Base-by-base conservation (phyloP, 2,329 filamentous ascomycete species). In the Penicillium sp. region DNA sequence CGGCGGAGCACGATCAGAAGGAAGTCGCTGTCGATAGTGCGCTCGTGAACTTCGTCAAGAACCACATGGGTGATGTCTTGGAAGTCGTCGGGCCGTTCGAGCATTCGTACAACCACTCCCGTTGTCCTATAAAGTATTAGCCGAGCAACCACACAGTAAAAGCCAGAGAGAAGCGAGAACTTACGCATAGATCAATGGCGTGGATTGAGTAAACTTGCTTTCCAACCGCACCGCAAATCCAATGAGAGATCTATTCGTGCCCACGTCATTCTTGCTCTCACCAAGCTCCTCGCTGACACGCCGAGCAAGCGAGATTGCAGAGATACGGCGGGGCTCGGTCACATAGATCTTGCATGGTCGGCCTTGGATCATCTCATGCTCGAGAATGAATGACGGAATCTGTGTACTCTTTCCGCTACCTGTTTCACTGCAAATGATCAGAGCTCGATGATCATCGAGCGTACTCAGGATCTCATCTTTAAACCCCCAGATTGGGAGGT, bases 361-460 rank as follows among this genome's bases (percentile, higher is more conserved):
- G 5, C 93, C 93, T 61, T 88, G 84, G 3, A 86, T 84, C 50
- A 99, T 83, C 69, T 97, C 89, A 68, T 96, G 86, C 73, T 99
- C 94, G 8, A 99, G 80, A 54, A 99, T 85, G 71, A 95, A 97
- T 0, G 93, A 88, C 6, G 94, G 94, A n/a, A 97, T 89, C 69
- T 99, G 94, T 0, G 94, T 99, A 74, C 92, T 97, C 80, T 99
- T 99, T 63, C 94, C 94, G 72, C 88, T 97, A 65, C 94, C 94
- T 3, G 94, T 99, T 77, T 99, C 94, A 71, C 94, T 94, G 71
- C 93, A 97, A 31, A 99, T 85, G 59, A 99, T 97, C 10, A 94
- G 87, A 10, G 96, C 89, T 69, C 94, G 93, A 63, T 96, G 84
- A 23, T 84, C 81, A 47, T 91, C 88, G 31, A 99, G 87, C 2